A percentile compares a stretch with the other conserved stretches of the same genome.
Evolutionary conservation across 1,284 basidiomycete genomes (phyloP).

Genomic region (Marasmius fiardii): DNA sequence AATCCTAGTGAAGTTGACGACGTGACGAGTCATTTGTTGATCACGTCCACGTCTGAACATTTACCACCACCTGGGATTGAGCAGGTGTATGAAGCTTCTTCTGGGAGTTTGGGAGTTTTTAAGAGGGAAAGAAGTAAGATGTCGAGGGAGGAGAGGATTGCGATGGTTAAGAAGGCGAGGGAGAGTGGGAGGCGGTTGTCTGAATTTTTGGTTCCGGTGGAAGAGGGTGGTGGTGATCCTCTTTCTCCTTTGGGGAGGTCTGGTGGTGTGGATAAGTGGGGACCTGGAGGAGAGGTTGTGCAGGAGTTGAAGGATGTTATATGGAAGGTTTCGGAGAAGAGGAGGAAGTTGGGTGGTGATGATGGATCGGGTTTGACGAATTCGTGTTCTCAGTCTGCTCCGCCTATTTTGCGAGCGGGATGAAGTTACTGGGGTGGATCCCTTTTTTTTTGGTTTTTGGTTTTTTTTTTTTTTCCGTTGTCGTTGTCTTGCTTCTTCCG

Average conservation of each 20-base stretch:
- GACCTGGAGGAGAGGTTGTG: conserved; percentile 75
- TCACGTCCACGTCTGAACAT: conserved; percentile 45
- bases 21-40: conserved; percentile 51
- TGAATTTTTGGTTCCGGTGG: conserved; percentile 8
- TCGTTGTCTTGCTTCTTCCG: neutral
- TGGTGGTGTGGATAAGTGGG: conserved; percentile 47
- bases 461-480: neutral
- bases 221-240: conserved; percentile 5
- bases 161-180: conserved; percentile 50
- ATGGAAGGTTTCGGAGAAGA: conserved; percentile 73
- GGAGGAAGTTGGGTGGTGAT: conserved; percentile 46
- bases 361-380: too few relatives aligned
- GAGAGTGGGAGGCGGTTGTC: conserved; percentile 31
- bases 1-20: conserved; percentile 42
- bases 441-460: neutral
- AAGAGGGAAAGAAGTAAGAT: conserved; percentile 57
- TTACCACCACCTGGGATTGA: conserved; percentile 64
- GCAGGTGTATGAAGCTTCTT: conserved; percentile 73
- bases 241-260: conserved; percentile 8
- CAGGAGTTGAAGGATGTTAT: conserved; percentile 82
- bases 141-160: conserved; percentile 69
- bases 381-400: conserved; percentile 6
- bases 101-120: conserved; percentile 37
- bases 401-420: neutral
- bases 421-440: neutral